Conservation (phyloP, 164 flowering plant species). For the Saururus chinensis region DNA sequence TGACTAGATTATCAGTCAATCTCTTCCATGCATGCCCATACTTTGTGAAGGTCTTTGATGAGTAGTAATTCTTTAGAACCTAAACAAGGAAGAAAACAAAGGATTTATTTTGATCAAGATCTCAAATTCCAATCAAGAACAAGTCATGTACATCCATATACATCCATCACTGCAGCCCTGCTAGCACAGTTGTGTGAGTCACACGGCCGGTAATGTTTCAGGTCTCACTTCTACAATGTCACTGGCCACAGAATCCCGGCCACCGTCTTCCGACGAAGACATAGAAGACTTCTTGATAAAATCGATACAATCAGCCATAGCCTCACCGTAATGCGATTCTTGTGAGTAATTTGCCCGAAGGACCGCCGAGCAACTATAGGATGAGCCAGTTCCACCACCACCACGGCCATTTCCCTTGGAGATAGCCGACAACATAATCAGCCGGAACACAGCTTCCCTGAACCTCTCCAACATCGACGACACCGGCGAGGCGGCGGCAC, state of each 20-base stretch:
- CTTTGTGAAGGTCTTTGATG: too few relatives aligned
- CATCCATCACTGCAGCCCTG: too few relatives aligned
- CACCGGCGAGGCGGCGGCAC: neutral
- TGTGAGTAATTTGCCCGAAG: conserved; percentile 6
- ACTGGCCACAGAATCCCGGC: conserved; percentile 5
- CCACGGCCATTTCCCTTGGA: conserved; percentile 3
- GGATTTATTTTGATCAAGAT: too few relatives aligned
- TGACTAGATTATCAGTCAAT: too few relatives aligned
- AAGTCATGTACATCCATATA: too few relatives aligned
- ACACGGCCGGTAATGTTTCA: neutral
- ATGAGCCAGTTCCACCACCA: neutral
- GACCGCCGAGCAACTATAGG: neutral
- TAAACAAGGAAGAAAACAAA: too few relatives aligned
- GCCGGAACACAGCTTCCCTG: conserved; percentile 5
- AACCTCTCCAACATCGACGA: conserved; percentile 9
- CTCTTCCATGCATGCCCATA: too few relatives aligned
- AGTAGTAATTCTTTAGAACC: too few relatives aligned
- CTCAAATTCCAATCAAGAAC: neutral
- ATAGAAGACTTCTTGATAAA: conserved; percentile 50
- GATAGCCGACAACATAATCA: conserved; percentile 14
- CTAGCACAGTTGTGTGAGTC: too few relatives aligned
- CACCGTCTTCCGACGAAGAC: conserved; percentile 8
- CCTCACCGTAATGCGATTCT: conserved; percentile 55
- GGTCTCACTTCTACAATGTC: neutral
- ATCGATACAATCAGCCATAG: conserved; percentile 80